A percentile compares a stretch with the other conserved stretches of the same genome.
phyloP scores from a whole-genome alignment of 441 rosid genomes.

The Cnidoscolus chayamansa region DNA sequence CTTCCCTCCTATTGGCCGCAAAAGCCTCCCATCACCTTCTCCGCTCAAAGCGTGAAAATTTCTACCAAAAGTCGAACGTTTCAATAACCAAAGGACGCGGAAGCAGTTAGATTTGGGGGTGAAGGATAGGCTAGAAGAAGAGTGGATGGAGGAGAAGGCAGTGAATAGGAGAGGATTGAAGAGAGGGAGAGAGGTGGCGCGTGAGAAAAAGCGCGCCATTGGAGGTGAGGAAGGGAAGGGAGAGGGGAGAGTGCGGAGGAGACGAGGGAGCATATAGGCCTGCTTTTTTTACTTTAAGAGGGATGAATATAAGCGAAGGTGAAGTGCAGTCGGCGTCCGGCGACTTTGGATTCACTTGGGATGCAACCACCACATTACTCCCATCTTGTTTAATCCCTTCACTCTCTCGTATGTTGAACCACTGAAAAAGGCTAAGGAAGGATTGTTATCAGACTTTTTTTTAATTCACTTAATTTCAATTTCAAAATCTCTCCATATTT shows the following conservation, averaged over 20 bases:
- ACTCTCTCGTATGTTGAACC: too few species aligned
- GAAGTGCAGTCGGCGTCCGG: too few species aligned
- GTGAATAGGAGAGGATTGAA: slow-evolving; percentile 20
- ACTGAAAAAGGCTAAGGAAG: too few species aligned
- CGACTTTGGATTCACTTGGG: too few species aligned
- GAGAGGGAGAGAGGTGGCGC: slow-evolving; percentile 37
- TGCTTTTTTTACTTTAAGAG: too few species aligned
- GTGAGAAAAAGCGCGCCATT: slow-evolving; percentile 51
- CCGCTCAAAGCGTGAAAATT: slow-evolving; percentile 34
- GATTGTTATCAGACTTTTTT: too few species aligned
- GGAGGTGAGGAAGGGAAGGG: slow-evolving; percentile 21
- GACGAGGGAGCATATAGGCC: not conserved
- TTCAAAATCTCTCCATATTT: too few species aligned
- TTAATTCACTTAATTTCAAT: too few species aligned
- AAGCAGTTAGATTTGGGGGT: slow-evolving; percentile 20
- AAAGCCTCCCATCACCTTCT: slow-evolving; percentile 26
- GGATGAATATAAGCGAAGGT: too few species aligned
- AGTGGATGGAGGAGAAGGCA: slow-evolving; percentile 11
- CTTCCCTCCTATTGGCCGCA: slow-evolving; percentile 19
- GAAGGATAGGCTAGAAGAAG: slow-evolving; percentile 20
- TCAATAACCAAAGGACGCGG: slow-evolving; percentile 18
- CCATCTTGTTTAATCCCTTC: too few species aligned
- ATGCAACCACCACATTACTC: too few species aligned
- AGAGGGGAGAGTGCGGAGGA: slow-evolving; percentile 36
- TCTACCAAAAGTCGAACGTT: slow-evolving; percentile 18